phyloP scores from a whole-genome alignment of 371 early-diverging fungal species.

The Mucor piriformis region DNA sequence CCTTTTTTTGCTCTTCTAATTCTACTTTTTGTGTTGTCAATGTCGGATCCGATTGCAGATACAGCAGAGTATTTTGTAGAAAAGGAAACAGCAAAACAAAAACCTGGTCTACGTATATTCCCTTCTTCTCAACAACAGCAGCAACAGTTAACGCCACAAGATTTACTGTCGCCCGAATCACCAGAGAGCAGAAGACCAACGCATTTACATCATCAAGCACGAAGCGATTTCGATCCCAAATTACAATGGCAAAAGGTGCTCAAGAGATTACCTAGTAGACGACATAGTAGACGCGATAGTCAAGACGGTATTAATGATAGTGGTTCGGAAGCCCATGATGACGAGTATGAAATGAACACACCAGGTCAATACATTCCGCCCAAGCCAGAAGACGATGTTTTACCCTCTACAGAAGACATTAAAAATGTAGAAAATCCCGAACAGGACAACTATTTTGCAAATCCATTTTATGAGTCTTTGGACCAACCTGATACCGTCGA shows the following conservation, averaged over 20 bases:
- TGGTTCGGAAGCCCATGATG: neutral
- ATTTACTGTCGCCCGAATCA: constrained; percentile 27
- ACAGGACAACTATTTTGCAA: constrained; percentile 1
- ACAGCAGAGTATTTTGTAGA: constrained; percentile 40
- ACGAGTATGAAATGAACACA: neutral
- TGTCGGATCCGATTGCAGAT: constrained; percentile 47
- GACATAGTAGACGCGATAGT: neutral
- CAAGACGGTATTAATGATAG: neutral
- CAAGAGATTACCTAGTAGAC: constrained; percentile 19
- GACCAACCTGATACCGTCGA: neutral
- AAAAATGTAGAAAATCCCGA: constrained; percentile 4
- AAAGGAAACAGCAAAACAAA: neutral
- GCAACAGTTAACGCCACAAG: neutral
- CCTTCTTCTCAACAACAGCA: neutral
- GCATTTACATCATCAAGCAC: neutral
- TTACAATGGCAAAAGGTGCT: constrained; percentile 38
- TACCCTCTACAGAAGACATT: constrained; percentile 6
- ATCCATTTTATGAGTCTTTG: constrained; percentile 5
- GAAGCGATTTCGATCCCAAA: constrained; percentile 33
- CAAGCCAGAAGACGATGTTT: constrained; percentile 6
- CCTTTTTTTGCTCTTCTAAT: constrained; percentile 3
- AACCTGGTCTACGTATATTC: neutral
- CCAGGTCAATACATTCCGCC: neutral
- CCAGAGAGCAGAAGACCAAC: constrained; percentile 22
- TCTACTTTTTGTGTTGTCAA: neutral